These are phyloP conservation scores for Leptoxyphium fumago DNA, from an alignment of 2,329 filamentous ascomycete genomes.

Conservation along the genomic window DNA sequence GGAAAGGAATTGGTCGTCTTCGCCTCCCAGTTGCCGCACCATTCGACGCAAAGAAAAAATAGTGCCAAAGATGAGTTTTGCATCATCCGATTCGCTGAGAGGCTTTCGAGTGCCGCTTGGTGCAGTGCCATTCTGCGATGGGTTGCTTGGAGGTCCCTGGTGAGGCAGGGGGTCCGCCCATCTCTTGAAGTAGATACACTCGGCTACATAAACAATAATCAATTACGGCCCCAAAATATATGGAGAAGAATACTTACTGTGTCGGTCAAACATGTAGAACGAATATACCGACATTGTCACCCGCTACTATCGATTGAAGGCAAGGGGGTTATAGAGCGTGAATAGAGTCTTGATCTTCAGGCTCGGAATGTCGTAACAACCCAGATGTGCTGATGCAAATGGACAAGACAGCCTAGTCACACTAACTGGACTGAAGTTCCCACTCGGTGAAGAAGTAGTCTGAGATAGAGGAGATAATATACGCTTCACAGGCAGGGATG, in stretches of 20 bases:
- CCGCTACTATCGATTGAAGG: no score
- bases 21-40: constrained; percentile 84
- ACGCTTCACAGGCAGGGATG: no score
- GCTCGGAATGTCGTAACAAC: no score
- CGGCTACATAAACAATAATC: constrained; percentile 42
- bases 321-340: no score
- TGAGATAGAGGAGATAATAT: no score
- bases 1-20: constrained; percentile 82
- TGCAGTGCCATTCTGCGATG: constrained; percentile 28
- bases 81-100: constrained; percentile 58
- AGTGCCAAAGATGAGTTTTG: constrained; percentile 93
- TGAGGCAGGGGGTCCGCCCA: constrained; percentile 50
- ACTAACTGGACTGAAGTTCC: no score
- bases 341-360: background rate
- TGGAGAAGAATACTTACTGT: constrained; percentile 50
- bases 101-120: constrained; percentile 18
- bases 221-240: background rate
- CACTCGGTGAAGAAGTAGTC: no score
- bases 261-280: constrained; percentile 97
- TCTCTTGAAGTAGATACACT: constrained; percentile 88
- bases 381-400: background rate
- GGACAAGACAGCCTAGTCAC: no score
- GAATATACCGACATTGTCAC: constrained; percentile 42
- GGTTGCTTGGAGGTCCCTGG: constrained; percentile 33
- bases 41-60: constrained; percentile 95